Evolutionary conservation across 345 rosid species (phyloP).

Genomic region (Pseudoturritis turrita): DNA sequence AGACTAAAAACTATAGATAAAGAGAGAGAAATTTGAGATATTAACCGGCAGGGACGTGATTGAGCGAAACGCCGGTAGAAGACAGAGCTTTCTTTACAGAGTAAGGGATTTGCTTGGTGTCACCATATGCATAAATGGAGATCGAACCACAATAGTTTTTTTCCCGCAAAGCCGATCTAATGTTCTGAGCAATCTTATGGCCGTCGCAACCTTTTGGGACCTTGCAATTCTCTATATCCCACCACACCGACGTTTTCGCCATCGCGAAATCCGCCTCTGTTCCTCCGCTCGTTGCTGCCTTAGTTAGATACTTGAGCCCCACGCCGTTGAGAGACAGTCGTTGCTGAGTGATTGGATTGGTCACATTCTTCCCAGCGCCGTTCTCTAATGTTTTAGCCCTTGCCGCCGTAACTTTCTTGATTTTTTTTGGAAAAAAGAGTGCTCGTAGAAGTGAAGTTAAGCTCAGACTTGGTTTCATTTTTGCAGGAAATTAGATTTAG

Average conservation of each 20-base stretch:
- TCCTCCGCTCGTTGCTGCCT: neutral
- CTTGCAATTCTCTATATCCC: conserved; percentile 79
- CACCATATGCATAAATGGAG: conserved; percentile 74
- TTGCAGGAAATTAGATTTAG: neutral
- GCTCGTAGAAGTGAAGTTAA: neutral
- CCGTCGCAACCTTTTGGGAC: conserved; percentile 62
- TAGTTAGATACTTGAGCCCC: neutral
- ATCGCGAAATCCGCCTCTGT: conserved; percentile 41
- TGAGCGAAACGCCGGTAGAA: conserved; percentile 69
- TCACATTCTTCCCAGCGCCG: neutral
- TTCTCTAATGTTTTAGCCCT: neutral
- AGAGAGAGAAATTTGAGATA: neutral
- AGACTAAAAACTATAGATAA: neutral
- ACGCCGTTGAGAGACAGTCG: neutral
- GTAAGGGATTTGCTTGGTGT: conserved; percentile 44
- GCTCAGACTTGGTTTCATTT: neutral
- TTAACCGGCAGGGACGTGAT: conserved; percentile 73
- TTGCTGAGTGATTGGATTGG: neutral
- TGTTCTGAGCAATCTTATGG: conserved; percentile 56
- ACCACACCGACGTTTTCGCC: conserved; percentile 81
- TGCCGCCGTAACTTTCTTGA: neutral
- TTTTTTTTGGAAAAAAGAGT: neutral
- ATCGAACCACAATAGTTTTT: conserved; percentile 59
- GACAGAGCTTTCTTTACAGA: conserved; percentile 64
- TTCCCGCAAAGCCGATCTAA: conserved; percentile 58